Percentiles rank a stretch among this genome's conserved stretches.
phyloP scores from a whole-genome alignment of 169 alveolate species.

The Cyclospora cayetanensis region DNA sequence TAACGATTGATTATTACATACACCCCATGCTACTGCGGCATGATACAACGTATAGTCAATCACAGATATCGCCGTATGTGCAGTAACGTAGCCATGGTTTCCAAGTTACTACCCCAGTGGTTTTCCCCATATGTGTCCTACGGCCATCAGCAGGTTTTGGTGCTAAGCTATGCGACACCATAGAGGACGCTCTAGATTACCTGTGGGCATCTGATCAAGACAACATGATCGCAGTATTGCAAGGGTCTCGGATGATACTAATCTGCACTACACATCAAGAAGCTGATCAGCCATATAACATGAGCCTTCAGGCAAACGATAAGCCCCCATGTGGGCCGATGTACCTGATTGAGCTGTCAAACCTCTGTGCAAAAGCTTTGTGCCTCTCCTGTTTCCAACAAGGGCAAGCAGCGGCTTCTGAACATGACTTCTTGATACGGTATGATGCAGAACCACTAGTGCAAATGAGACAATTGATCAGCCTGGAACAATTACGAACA shows the following conservation, averaged over 20 bases:
- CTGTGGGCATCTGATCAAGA: conserved; percentile 61
- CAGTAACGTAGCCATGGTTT: too few relatives aligned
- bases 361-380: conserved; percentile 39
- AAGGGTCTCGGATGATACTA: not conserved
- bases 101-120: too few relatives aligned
- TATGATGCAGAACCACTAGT: conserved; percentile 57
- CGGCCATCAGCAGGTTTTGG: not conserved
- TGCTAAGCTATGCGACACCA: conserved; percentile 6
- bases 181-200: conserved; percentile 47
- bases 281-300: not conserved
- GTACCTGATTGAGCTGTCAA: conserved; percentile 23
- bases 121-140: too few relatives aligned
- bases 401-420: not conserved
- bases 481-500: not conserved
- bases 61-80: too few relatives aligned
- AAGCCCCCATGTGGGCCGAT: not conserved
- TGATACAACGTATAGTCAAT: too few relatives aligned
- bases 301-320: not conserved
- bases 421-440: not conserved
- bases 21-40: too few relatives aligned
- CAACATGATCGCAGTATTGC: conserved; percentile 45
- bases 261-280: not conserved
- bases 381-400: not conserved
- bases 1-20: too few relatives aligned
- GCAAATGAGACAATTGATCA: conserved; percentile 34